phyloP scores from a whole-genome alignment of 2,329 filamentous ascomycete species.

The Penicillium griseofulvum region DNA sequence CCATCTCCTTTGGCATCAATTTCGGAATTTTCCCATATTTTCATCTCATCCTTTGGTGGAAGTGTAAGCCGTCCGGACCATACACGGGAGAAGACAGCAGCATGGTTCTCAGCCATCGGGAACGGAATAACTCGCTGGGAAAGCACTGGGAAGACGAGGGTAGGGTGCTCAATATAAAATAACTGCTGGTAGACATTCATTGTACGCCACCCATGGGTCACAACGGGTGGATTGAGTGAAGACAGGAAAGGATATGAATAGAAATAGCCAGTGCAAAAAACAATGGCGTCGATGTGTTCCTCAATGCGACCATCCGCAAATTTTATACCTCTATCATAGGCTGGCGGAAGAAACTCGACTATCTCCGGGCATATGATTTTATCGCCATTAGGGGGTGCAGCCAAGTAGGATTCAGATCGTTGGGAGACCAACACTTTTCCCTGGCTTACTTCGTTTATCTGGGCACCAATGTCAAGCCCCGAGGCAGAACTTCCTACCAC shows the following conservation, averaged over 20 bases:
- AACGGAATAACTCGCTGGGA: conserved; percentile 88
- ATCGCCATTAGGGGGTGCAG: conserved; percentile 40
- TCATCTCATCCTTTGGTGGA: conserved; percentile 64
- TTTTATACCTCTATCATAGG: conserved; percentile 57
- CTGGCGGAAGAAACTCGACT: conserved; percentile 52
- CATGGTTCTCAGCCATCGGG: conserved; percentile 74
- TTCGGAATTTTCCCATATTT: conserved; percentile 59
- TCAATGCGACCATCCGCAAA: conserved; percentile 67
- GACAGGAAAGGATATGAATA: conserved; percentile 75
- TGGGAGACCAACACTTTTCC: conserved; percentile 64
- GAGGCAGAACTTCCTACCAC: conserved; percentile 83
- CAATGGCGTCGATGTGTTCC: conserved; percentile 66
- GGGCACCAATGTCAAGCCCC: conserved; percentile 75
- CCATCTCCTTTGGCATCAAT: conserved; percentile 47
- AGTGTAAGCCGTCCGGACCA: conserved; percentile 70
- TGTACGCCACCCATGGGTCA: conserved; percentile 68
- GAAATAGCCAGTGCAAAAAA: conserved; percentile 90
- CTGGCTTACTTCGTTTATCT: conserved; percentile 64
- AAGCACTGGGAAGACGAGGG: conserved; percentile 71
- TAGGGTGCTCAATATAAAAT: conserved; percentile 72
- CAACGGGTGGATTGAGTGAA: conserved; percentile 52
- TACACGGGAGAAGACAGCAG: conserved; percentile 70
- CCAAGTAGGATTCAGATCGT: conserved; percentile 51
- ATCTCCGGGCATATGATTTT: conserved; percentile 61
- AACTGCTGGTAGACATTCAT: conserved; percentile 75